Evolutionary conservation across 768 basidiomycete species (phyloP), one percentile per base, ranked within the genome.

Genomic region (Ramaria rubella): DNA sequence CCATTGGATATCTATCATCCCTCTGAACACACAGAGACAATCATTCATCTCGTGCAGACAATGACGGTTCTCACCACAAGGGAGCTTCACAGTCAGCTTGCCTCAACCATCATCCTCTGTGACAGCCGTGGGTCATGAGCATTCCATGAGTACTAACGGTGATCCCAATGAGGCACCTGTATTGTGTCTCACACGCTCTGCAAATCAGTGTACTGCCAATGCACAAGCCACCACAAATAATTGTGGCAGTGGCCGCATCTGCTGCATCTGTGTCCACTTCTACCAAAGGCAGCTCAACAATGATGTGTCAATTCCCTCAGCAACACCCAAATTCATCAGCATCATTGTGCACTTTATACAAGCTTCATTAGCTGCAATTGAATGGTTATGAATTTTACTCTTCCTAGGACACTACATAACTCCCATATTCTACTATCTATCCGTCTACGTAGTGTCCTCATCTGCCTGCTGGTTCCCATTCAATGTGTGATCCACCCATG

Each of bases 161-260:
- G 90, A 92, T 62, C 83, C 88, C 6, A 72, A 70, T 58, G 89
- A 90, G 30, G 81, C 83, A 51, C 80, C 79, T 1, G 78, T 83
- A 29, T 92, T 90, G 11, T 75, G 92, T 30, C 76, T 93, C 49
- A 81, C 85, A 51, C 86, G 90, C 40, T 88, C 91, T 68, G 80
- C 81, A 24, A 76, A 82, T 55, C 82, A 86, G 67, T 81, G 86
- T 65, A 75, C 72, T 58, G 80, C 80, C 57, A 78, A 82, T 43
- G 65, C 59, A 9, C 60, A 68, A 5, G 59, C 64, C 52, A 63
- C 60, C 43, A 73, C 71, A 55, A 70, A 69, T 60, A 40, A 50
- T 58, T 43, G 66, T 76, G n/a, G 82, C 82, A 21, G 55, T 43
- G 8, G 42, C 21, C 1, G 31, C 23, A 12, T 23, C 31, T 19